Conservation (phyloP, 164 flowering plant species). For the Stephania cephalantha region DNA sequence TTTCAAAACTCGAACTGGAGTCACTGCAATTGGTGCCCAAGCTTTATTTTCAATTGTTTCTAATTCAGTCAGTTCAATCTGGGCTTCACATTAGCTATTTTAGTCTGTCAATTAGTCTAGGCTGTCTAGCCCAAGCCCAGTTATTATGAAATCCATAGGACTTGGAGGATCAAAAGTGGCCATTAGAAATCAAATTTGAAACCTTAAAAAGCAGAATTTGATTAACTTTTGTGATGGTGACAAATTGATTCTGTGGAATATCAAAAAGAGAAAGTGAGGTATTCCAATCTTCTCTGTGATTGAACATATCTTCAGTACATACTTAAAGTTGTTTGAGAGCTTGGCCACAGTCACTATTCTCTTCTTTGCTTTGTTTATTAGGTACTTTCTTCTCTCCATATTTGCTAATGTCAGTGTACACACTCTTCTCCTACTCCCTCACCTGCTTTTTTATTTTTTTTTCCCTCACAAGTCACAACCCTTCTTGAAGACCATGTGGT, state of each 20-base stretch:
- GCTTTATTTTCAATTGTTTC: neutral
- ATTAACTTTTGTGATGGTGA: conserved; percentile 28
- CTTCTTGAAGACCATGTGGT: neutral
- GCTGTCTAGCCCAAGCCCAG: neutral
- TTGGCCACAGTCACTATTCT: conserved; percentile 3
- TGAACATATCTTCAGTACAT: conserved; percentile 24
- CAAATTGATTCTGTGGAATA: conserved; percentile 33
- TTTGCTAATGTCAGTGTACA: conserved; percentile 5
- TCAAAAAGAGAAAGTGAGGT: conserved; percentile 33
- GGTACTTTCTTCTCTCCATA: conserved; percentile 1
- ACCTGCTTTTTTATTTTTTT: neutral
- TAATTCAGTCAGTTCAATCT: neutral
- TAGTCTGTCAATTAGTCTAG: neutral
- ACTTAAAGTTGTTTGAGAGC: conserved; percentile 17
- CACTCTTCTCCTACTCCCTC: neutral
- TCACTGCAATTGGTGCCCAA: neutral
- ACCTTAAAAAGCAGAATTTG: conserved; percentile 15
- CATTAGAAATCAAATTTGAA: neutral
- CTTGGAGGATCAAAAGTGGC: neutral
- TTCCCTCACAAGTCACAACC: neutral
- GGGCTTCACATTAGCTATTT: neutral
- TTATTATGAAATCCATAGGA: neutral
- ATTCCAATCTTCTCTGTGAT: conserved; percentile 31
- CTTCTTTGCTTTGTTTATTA: neutral
- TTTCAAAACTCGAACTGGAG: too few relatives aligned